Percentiles rank a stretch among this genome's conserved stretches.
phyloP scores from a whole-genome alignment of 768 basidiomycete genomes.

The Pholiota molesta region DNA sequence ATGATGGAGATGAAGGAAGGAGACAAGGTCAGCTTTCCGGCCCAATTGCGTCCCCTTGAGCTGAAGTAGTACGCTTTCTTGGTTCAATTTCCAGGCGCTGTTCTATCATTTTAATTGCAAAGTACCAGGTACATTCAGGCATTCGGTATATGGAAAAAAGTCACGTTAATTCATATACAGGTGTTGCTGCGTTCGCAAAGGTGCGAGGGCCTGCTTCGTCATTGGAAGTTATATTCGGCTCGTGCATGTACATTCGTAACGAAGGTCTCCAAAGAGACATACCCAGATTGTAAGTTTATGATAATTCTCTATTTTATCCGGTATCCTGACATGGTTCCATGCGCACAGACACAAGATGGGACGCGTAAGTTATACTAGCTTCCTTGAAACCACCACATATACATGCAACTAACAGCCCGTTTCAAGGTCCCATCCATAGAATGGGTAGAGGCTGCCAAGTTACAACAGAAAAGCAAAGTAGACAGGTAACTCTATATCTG shows the following conservation, averaged over 20 bases:
- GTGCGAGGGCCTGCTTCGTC: slow-evolving; percentile 36
- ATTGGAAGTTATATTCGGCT: slow-evolving; percentile 9
- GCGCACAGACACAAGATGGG: slow-evolving; percentile 84
- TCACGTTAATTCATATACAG: slow-evolving; percentile 34
- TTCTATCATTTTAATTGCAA: slow-evolving; percentile 93
- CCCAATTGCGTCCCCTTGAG: neutral
- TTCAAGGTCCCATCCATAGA: no score
- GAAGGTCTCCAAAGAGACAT: slow-evolving; percentile 81
- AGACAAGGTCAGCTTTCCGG: slow-evolving; percentile 57
- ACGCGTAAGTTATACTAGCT: slow-evolving; percentile 55
- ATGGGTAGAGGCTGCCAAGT: no score
- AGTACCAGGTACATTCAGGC: slow-evolving; percentile 59
- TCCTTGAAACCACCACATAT: neutral
- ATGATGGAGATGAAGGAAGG: slow-evolving; percentile 82
- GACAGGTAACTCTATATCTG: no score
- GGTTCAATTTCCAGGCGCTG: slow-evolving; percentile 62
- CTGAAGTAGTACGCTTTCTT: neutral
- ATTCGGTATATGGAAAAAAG: neutral
- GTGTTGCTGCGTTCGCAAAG: slow-evolving; percentile 83
- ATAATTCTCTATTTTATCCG: no score
- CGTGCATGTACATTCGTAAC: slow-evolving; percentile 5
- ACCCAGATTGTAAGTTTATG: slow-evolving; percentile 78
- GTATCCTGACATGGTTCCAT: slow-evolving; percentile 1
- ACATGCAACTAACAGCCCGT: neutral
- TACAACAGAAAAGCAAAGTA: no score